Evolutionary conservation across 2,329 filamentous ascomycete genomes (phyloP).

Genomic region (Colletotrichum tabaci): DNA sequence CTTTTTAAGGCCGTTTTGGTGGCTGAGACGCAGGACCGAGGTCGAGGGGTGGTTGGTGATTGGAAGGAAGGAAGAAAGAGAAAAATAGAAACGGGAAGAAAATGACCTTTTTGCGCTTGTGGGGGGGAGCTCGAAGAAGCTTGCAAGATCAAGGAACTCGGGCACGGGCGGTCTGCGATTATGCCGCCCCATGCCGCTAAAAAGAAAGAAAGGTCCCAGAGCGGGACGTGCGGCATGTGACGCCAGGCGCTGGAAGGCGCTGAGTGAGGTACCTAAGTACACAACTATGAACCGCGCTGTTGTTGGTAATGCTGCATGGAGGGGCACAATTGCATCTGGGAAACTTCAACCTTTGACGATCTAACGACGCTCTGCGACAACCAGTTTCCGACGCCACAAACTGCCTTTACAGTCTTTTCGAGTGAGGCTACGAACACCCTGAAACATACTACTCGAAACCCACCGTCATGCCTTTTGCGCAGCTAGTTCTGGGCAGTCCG

Average conservation of each 20-base stretch:
- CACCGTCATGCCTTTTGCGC: conserved; percentile 71
- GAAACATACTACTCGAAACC: too few species aligned
- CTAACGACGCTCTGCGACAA: not conserved
- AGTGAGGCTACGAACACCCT: not conserved
- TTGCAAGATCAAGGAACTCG: conserved; percentile 33
- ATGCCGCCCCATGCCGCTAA: conserved; percentile 36
- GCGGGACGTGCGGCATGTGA: conserved; percentile 35
- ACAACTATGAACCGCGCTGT: not conserved
- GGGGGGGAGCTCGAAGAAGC: conserved; percentile 39
- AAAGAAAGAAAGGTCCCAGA: not conserved
- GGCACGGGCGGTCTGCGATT: conserved; percentile 36
- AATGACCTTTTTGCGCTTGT: conserved; percentile 30
- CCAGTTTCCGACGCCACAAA: conserved; percentile 1
- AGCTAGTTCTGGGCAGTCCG: conserved; percentile 93
- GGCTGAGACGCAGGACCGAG: conserved; percentile 36
- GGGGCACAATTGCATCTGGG: conserved; percentile 25
- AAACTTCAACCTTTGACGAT: conserved; percentile 29
- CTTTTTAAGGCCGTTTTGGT: conserved; percentile 28
- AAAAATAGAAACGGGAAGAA: conserved; percentile 35
- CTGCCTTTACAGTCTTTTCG: not conserved
- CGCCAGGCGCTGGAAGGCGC: conserved; percentile 13
- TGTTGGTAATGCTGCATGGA: conserved; percentile 32
- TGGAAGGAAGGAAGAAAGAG: conserved; percentile 29
- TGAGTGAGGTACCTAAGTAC: not conserved
- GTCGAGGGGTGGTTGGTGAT: conserved; percentile 35